A percentile compares a stretch with the other conserved stretches of the same genome.
Evolutionary conservation across 176 grass and related monocot species (phyloP).

Genomic region (Musa beccarii): DNA sequence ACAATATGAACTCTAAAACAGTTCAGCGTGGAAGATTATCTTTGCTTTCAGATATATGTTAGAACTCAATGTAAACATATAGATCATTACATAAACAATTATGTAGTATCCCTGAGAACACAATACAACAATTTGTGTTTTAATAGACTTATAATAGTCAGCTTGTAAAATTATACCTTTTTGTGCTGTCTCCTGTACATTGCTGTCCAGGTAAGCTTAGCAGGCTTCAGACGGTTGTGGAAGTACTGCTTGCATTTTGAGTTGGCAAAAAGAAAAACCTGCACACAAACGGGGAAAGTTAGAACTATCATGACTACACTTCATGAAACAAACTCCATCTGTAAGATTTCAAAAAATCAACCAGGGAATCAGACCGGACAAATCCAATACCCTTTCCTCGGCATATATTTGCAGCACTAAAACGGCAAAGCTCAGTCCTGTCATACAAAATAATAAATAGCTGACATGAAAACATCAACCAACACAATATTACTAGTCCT

Average conservation of each 20-base stretch:
- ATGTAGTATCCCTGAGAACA: no score
- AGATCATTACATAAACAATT: no score
- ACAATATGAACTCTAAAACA: no score
- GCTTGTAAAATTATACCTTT: not conserved
- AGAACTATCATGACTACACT: not conserved
- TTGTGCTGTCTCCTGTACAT: conserved; percentile 1
- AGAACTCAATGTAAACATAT: no score
- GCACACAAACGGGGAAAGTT: not conserved
- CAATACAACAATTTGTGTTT: no score
- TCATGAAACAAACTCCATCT: not conserved
- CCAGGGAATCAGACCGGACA: not conserved
- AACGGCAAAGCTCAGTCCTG: conserved; percentile 6
- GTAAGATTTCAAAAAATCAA: not conserved
- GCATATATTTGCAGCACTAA: conserved; percentile 13
- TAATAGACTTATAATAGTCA: not conserved
- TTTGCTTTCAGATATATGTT: no score
- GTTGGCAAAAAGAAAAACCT: conserved; percentile 14
- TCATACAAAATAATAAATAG: not conserved
- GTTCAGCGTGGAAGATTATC: no score
- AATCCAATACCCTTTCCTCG: conserved; percentile 7
- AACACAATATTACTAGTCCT: not conserved
- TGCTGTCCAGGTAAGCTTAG: conserved; percentile 1
- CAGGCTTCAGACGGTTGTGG: conserved; percentile 4
- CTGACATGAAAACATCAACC: not conserved
- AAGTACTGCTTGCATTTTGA: conserved; percentile 9